phyloP scores from a whole-genome alignment of 371 early-diverging fungal genomes.

The Phascolomyces articulosus region DNA sequence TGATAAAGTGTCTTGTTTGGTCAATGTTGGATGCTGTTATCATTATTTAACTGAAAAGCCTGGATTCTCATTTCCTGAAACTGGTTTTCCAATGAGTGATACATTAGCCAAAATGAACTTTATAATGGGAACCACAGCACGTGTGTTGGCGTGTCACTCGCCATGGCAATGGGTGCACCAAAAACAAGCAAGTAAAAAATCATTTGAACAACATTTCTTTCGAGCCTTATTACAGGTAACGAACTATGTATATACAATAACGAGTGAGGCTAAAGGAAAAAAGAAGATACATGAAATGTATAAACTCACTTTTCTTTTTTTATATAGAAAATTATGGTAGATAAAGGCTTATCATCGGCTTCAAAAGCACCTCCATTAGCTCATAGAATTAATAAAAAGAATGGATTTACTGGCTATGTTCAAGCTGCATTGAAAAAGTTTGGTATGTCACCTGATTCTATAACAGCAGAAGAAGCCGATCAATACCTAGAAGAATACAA shows the following conservation, averaged over 20 bases:
- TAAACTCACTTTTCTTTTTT: background rate
- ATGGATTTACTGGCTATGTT: constrained; percentile 41
- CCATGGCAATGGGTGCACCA: constrained; percentile 74
- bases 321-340: constrained; percentile 51
- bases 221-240: constrained; percentile 70
- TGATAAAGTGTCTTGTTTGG: constrained; percentile 66
- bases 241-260: no score
- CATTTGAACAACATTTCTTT: constrained; percentile 75
- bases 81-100: constrained; percentile 22
- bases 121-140: constrained; percentile 68
- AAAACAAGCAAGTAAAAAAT: constrained; percentile 49
- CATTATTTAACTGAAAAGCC: constrained; percentile 64
- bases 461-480: constrained; percentile 46
- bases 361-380: constrained; percentile 61
- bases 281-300: background rate
- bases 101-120: constrained; percentile 1
- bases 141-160: constrained; percentile 86
- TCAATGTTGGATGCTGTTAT: constrained; percentile 88
- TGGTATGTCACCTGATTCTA: constrained; percentile 34
- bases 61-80: background rate
- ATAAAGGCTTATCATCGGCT: constrained; percentile 53
- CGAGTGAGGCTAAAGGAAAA: no score
- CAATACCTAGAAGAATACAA: constrained; percentile 38
- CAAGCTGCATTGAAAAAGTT: constrained; percentile 45
- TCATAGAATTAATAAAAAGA: constrained; percentile 54